Evolutionary conservation across 352 stramenopile genomes (phyloP).

Genomic region (Phytophthora vignae): DNA sequence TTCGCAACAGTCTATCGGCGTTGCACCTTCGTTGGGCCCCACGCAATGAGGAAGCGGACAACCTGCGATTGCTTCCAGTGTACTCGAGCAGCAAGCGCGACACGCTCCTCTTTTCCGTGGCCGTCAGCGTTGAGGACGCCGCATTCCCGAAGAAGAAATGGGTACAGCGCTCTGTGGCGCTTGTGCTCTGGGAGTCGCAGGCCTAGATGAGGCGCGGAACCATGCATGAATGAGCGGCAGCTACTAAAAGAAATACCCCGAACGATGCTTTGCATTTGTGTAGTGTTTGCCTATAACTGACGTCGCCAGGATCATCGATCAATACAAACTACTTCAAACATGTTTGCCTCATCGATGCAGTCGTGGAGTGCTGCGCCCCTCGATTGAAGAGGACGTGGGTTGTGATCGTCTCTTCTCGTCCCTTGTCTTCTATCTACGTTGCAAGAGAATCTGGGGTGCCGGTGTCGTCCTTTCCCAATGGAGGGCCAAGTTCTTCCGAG

Average conservation of each 20-base stretch:
- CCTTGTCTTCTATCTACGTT: background rate
- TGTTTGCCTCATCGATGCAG: background rate
- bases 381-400: background rate
- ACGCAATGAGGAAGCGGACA: slow-evolving; percentile 18
- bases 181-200: slow-evolving; percentile 81
- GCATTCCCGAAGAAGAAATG: slow-evolving; percentile 72
- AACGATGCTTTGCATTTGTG: slow-evolving; percentile 15
- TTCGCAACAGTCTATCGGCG: slow-evolving; percentile 72
- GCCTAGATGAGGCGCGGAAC: slow-evolving; percentile 28
- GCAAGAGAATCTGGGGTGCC: slow-evolving; percentile 5
- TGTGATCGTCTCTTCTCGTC: background rate
- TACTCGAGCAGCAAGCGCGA: slow-evolving; percentile 85
- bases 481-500: background rate
- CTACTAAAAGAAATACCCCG: background rate
- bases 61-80: slow-evolving; percentile 75
- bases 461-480: slow-evolving; percentile 9
- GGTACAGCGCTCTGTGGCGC: slow-evolving; percentile 83
- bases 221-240: slow-evolving; percentile 1
- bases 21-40: slow-evolving; percentile 82
- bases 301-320: background rate
- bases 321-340: slow-evolving; percentile 3
- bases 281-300: slow-evolving; percentile 10
- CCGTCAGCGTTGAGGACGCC: slow-evolving; percentile 58
- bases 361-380: background rate
- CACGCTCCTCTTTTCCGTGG: slow-evolving; percentile 86